These are phyloP conservation scores for Blastobotrys raffinosifermentans DNA, from an alignment of 1,139 yeast genomes.

Conservation along the genomic window DNA sequence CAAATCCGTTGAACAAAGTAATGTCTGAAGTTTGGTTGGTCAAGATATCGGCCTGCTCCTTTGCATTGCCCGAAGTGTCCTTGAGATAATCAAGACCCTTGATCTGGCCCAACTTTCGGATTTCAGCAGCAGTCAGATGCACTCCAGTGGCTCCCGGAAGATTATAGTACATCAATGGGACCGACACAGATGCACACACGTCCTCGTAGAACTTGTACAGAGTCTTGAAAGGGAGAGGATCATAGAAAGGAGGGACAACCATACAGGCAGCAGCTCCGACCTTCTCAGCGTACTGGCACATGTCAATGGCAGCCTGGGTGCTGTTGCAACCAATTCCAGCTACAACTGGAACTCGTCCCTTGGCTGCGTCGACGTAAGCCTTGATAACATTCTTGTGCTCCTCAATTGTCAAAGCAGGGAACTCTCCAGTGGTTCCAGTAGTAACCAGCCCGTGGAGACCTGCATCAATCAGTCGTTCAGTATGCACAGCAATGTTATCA, in stretches of 20 bases:
- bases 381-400: constrained; percentile 9
- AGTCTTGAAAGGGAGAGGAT: constrained; percentile 10
- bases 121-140: constrained; percentile 9
- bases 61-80: constrained; percentile 11
- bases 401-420: constrained; percentile 8
- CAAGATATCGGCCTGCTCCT: constrained; percentile 9
- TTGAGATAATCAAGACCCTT: constrained; percentile 10
- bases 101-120: constrained; percentile 8
- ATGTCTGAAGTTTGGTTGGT: constrained; percentile 7
- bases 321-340: constrained; percentile 11
- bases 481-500: constrained; percentile 1
- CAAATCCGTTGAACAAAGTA: constrained; percentile 8
- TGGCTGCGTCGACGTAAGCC: constrained; percentile 8
- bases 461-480: constrained; percentile 7
- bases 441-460: constrained; percentile 10
- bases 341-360: constrained; percentile 7
- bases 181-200: constrained; percentile 7
- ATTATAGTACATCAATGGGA: constrained; percentile 11
- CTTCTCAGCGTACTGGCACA: constrained; percentile 8
- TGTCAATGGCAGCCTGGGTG: constrained; percentile 7
- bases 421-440: constrained; percentile 10
- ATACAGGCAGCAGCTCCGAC: constrained; percentile 8
- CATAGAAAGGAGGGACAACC: constrained; percentile 12
- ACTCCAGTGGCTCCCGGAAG: constrained; percentile 10
- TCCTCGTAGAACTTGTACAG: constrained; percentile 11